Percentiles rank a stretch among this genome's conserved stretches.
phyloP scores from a whole-genome alignment of 1,139 yeast genomes.

The Yamadazyma aaseri region DNA sequence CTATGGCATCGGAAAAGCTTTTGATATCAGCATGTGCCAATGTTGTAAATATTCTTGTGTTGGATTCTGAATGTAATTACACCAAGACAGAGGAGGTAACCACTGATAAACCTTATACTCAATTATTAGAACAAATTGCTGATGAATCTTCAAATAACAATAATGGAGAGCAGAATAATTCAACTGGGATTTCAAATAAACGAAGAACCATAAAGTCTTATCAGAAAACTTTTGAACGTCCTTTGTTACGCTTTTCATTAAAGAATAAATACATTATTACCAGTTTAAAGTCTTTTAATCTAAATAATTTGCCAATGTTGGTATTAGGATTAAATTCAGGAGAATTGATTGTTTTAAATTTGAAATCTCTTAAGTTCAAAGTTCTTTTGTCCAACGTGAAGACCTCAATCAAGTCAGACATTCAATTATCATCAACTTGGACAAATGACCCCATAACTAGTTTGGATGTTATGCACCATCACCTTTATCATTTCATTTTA shows the following conservation, averaged over 20 bases:
- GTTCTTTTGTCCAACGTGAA: constrained; percentile 23
- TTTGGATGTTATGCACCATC: constrained; percentile 31
- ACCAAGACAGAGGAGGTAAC: constrained; percentile 20
- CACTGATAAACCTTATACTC: constrained; percentile 24
- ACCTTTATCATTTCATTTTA: constrained; percentile 30
- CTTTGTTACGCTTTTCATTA: constrained; percentile 35
- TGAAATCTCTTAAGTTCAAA: constrained; percentile 27
- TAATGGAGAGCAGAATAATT: background rate
- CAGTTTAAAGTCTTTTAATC: constrained; percentile 25
- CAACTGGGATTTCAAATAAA: background rate
- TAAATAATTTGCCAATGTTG: constrained; percentile 24
- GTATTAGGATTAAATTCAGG: constrained; percentile 41
- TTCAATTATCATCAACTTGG: constrained; percentile 14
- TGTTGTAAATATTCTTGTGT: constrained; percentile 35
- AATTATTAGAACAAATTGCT: constrained; percentile 16
- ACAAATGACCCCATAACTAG: constrained; percentile 29
- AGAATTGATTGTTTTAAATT: constrained; percentile 29
- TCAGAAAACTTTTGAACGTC: constrained; percentile 29
- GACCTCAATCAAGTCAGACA: constrained; percentile 10
- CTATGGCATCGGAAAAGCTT: constrained; percentile 16
- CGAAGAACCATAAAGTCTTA: constrained; percentile 12
- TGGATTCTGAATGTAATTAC: constrained; percentile 25
- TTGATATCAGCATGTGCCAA: constrained; percentile 37
- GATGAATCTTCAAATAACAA: constrained; percentile 4
- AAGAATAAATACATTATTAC: constrained; percentile 28